Conservation (phyloP, 23 red algal species). For the Agarophyton chilense region DNA sequence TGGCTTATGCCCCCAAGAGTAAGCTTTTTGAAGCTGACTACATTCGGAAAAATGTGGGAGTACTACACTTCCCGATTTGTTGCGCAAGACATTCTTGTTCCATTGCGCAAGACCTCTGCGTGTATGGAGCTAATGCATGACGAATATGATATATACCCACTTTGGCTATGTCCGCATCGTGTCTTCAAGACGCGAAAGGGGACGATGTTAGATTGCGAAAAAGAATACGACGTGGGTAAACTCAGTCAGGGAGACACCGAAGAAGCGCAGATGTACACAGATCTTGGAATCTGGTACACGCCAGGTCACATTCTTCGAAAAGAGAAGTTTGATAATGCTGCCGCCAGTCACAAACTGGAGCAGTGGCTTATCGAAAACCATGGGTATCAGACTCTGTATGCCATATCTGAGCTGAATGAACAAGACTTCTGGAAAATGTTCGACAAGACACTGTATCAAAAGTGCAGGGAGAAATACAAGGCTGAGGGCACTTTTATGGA, state of each 20-base stretch:
- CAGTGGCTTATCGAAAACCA: slow-evolving; percentile 75
- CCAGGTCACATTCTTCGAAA: slow-evolving; percentile 69
- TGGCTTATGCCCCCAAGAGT: slow-evolving; percentile 82
- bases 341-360: slow-evolving; percentile 69
- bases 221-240: slow-evolving; percentile 37
- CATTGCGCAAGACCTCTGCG: slow-evolving; percentile 50
- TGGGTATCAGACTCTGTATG: slow-evolving; percentile 75
- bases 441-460: slow-evolving; percentile 70
- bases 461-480: slow-evolving; percentile 66
- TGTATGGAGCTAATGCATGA: slow-evolving; percentile 78
- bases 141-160: slow-evolving; percentile 72
- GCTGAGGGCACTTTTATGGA: slow-evolving; percentile 65
- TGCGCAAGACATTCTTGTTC: slow-evolving; percentile 76
- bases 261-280: slow-evolving; percentile 75
- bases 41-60: slow-evolving; percentile 61
- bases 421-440: slow-evolving; percentile 75
- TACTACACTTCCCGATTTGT: slow-evolving; percentile 67
- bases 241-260: slow-evolving; percentile 37
- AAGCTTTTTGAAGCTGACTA: slow-evolving; percentile 77
- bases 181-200: slow-evolving; percentile 71
- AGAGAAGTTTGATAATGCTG: slow-evolving; percentile 53
- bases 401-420: slow-evolving; percentile 64
- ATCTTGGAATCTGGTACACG: slow-evolving; percentile 76
- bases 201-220: slow-evolving; percentile 71
- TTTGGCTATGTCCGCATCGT: slow-evolving; percentile 77